A percentile compares a stretch with the other conserved stretches of the same genome.
phyloP scores from a whole-genome alignment of 139 green algal genomes.

The Coelastrella sp. region DNA sequence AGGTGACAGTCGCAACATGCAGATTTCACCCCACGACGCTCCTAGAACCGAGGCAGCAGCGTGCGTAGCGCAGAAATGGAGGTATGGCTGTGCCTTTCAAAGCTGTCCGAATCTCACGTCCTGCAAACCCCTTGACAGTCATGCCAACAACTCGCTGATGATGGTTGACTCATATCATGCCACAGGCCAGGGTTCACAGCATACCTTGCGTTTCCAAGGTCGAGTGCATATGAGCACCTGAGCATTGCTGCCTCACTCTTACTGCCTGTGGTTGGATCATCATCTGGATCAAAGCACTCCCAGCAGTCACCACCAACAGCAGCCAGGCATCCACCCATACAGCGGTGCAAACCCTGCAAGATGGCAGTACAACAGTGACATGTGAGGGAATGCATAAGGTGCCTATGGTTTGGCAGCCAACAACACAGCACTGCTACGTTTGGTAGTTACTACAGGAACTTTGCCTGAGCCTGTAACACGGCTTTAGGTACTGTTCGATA shows the following conservation, averaged over 20 bases:
- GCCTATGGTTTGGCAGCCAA: background rate
- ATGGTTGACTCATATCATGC: background rate
- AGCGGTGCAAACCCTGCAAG: constrained; percentile 64
- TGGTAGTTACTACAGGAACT: background rate
- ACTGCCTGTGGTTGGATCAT: constrained; percentile 31
- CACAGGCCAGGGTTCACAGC: background rate
- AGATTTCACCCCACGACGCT: background rate
- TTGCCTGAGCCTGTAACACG: background rate
- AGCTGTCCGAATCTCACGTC: too few relatives aligned
- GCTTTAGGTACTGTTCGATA: background rate
- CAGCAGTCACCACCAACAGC: constrained; percentile 65
- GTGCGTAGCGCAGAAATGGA: background rate
- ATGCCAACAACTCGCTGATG: too few relatives aligned
- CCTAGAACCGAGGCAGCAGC: background rate
- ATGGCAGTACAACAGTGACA: background rate
- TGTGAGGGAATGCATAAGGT: background rate
- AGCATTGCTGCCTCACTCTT: constrained; percentile 34
- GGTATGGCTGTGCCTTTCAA: too few relatives aligned
- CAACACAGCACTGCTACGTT: background rate
- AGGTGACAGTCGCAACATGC: background rate
- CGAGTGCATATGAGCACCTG: constrained; percentile 74
- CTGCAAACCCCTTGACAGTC: too few relatives aligned
- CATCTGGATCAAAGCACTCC: constrained; percentile 68
- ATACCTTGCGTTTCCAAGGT: constrained; percentile 87
- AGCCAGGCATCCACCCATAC: constrained; percentile 68